phyloP scores from a whole-genome alignment of 2,329 filamentous ascomycete genomes.

The Pleomassaria siparia region DNA sequence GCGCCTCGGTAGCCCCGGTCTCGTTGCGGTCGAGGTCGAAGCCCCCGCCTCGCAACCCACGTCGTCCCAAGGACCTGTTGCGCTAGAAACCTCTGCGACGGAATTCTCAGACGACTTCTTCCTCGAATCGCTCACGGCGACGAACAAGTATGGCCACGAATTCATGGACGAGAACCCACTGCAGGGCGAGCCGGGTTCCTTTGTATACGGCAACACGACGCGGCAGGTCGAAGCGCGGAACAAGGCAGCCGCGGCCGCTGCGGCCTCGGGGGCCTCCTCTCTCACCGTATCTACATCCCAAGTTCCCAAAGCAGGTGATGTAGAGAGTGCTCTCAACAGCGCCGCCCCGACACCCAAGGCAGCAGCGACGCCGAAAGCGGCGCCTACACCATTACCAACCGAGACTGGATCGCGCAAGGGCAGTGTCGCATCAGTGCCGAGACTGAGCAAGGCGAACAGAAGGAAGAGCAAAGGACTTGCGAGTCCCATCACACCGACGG shows the following conservation, averaged over 20 bases:
- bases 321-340: conserved; percentile 30
- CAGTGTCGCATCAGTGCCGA: conserved; percentile 28
- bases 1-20: conserved; percentile 35
- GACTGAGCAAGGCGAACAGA: conserved; percentile 32
- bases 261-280: conserved; percentile 23
- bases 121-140: conserved; percentile 53
- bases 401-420: conserved; percentile 11
- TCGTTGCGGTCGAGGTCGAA: conserved; percentile 18
- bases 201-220: conserved; percentile 55
- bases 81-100: conserved; percentile 11
- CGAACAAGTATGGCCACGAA: conserved; percentile 58
- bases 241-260: conserved; percentile 28
- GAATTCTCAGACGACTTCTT: conserved; percentile 39
- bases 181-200: conserved; percentile 63
- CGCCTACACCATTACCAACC: conserved; percentile 11
- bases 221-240: conserved; percentile 46
- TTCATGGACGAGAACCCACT: conserved; percentile 67
- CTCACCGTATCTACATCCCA: background rate
- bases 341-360: conserved; percentile 33
- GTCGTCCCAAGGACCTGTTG: no score
- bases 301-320: conserved; percentile 14
- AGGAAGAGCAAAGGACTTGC: conserved; percentile 42
- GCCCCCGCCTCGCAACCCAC: conserved; percentile 7
- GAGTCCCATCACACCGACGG: conserved; percentile 22
- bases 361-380: conserved; percentile 19